These are phyloP conservation scores for Diaporthe batatas DNA, from an alignment of 2,329 filamentous ascomycete genomes.

Conservation along the genomic window DNA sequence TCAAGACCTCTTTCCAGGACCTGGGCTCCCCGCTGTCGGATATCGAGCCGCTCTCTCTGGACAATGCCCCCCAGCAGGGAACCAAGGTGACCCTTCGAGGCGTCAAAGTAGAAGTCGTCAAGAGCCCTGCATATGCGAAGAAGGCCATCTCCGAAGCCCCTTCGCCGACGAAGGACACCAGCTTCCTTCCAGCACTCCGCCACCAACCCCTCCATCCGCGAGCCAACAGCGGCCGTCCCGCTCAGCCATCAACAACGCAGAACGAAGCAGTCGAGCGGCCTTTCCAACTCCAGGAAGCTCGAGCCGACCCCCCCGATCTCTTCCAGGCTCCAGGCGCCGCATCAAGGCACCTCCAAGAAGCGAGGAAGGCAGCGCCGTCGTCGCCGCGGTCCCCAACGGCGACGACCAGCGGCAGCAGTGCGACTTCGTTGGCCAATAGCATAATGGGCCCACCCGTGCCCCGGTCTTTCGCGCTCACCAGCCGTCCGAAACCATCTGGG, in stretches of 20 bases:
- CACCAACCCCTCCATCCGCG: conserved; percentile 25
- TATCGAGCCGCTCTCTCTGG: conserved; percentile 35
- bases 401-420: conserved; percentile 28
- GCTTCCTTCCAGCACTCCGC: conserved; percentile 18
- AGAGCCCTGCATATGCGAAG: conserved; percentile 36
- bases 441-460: conserved; percentile 33
- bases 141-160: not conserved
- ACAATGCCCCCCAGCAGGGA: not conserved
- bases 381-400: conserved; percentile 44
- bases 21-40: conserved; percentile 28
- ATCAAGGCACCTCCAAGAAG: conserved; percentile 54
- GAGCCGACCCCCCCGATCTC: conserved; percentile 45
- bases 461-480: conserved; percentile 35
- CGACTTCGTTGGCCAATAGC: conserved; percentile 35
- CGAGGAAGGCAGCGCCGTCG: conserved; percentile 50
- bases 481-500: conserved; percentile 12
- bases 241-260: conserved; percentile 11
- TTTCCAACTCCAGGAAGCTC: not conserved
- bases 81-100: conserved; percentile 24
- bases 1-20: conserved; percentile 39
- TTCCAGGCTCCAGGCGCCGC: conserved; percentile 47
- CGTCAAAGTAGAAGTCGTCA: conserved; percentile 17
- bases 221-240: not conserved
- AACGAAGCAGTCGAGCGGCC: conserved; percentile 28
- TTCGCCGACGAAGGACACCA: conserved; percentile 23